Evolutionary conservation across 2,329 filamentous ascomycete genomes (phyloP), one percentile per base, ranked within the genome.

Genomic region (Didymosphaeria variabile): DNA sequence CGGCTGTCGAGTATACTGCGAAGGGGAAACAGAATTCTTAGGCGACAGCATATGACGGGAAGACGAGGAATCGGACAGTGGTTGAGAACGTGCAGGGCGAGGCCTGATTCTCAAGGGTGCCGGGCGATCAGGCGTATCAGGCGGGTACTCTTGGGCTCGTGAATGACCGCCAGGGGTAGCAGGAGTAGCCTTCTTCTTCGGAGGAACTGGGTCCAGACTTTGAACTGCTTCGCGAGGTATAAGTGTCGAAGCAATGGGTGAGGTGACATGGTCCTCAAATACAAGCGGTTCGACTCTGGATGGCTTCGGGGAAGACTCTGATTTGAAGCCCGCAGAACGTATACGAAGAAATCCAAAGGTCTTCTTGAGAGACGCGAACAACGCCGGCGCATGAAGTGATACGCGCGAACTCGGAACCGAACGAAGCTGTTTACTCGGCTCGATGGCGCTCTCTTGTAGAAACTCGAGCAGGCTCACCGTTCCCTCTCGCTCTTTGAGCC

Each of bases 101-200:
- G 66, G 62, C 52, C 58, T 61, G 21, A 71, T 53, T 7, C 61
- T 70, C 0, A 74, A 64, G 2, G 73, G 72, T 4, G 66, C 66
- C 9, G 73, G 72, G 26, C 73, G 70, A 34, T 74, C 73, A 0
- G 73, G 73, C 9, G 70, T 60, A n/a, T 60, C 53, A 17, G 58
- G 58, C 15, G 58, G 58, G 19, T 60, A 60, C 10, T 47, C 21
- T 38, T 45, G 31, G 12, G 15, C 21, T 7, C 46, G 29, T 5
- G 47, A 23, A 12, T 5, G 38, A 12, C n/a, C n/a, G n/a, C n/a
- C n/a, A n/a, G n/a, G n/a, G n/a, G n/a, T n/a, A n/a, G n/a, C n/a
- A n/a, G n/a, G n/a, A n/a, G n/a, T n/a, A n/a, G n/a, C n/a, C n/a
- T n/a, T n/a, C n/a, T n/a, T 29, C 42, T 46, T 38, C 29, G 47